Base-by-base conservation (phyloP, 148 eudicot species). In the Fallopia convolvulus region DNA sequence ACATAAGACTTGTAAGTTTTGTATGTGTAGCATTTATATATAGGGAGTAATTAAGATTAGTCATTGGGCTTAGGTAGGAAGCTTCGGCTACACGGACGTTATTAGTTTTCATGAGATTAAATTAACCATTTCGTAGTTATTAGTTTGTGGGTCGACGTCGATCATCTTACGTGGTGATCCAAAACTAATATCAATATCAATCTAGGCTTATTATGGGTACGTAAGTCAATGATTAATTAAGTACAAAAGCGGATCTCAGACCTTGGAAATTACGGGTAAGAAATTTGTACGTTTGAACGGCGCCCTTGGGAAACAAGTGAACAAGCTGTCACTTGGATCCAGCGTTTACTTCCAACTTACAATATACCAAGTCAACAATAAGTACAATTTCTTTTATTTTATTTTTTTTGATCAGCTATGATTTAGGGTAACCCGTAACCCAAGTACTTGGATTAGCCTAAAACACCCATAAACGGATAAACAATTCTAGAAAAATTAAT, bases 191-290 rank as follows among this genome's bases (percentile, higher is more conserved):
- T n/a, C n/a, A 26, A 26, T 26, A 26, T 26, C 30, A 26, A 26
- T 26, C 30, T 26, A 26, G 30, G 30, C 30, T 26, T 26, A 26
- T 26, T 26, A 26, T 26, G 30, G 30, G 30, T 12, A 63, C 40
- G 70, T 30, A 26, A 63, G 70, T 63, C 70, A 63, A 63, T 63
- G 39, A 63, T 63, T 63, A 63, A 63, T 6, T 12, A 63, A 63
- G 61, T 5, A 5, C 7, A 55, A 8, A 55, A 53, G 20, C 0
- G 6, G 61, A 55, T n/a, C 61, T n/a, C 10, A 12, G 26, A 55
- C 61, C 21, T 55, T n/a, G 61, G 61, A n/a, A 55, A 6, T 44
- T 8, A n/a, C 26, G 56, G n/a, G 17, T 55, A 0, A 10, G 26
- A n/a, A 55, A 55, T 14, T 52, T 52, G 18, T 3, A 13, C 3